Evolutionary conservation across 129 eudicot genomes (phyloP).

Genomic region (Chrysanthemum lavandulifolium): DNA sequence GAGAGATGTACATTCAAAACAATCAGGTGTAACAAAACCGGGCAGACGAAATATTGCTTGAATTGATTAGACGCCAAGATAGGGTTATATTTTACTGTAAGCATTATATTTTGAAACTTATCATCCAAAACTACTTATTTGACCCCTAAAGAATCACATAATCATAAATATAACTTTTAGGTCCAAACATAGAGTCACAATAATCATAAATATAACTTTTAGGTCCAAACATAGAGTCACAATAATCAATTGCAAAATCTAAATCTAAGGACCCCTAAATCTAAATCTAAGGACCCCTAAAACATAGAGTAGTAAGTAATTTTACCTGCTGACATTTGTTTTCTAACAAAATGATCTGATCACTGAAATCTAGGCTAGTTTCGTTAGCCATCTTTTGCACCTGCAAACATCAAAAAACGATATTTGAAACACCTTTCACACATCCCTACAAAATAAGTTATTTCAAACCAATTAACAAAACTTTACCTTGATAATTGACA

Average conservation of each 20-base stretch:
- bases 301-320: too few species aligned
- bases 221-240: too few species aligned
- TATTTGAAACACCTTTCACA: background rate
- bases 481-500: too few species aligned
- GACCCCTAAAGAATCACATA: background rate
- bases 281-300: constrained; percentile 4
- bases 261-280: too few species aligned
- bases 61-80: too few species aligned
- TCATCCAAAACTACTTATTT: background rate
- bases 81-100: too few species aligned
- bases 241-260: too few species aligned
- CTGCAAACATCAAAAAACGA: constrained; percentile 36
- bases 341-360: constrained; percentile 64
- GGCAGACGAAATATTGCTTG: too few species aligned
- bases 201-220: too few species aligned
- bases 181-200: too few species aligned
- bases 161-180: background rate
- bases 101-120: background rate
- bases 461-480: background rate
- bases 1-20: too few species aligned
- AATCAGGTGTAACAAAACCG: too few species aligned
- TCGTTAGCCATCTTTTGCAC: constrained; percentile 92
- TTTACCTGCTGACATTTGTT: constrained; percentile 78
- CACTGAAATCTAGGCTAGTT: constrained; percentile 79
- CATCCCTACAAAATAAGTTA: background rate